Evolutionary conservation across 2,329 filamentous ascomycete species (phyloP).

Genomic region (Rachicladosporium sp.): DNA sequence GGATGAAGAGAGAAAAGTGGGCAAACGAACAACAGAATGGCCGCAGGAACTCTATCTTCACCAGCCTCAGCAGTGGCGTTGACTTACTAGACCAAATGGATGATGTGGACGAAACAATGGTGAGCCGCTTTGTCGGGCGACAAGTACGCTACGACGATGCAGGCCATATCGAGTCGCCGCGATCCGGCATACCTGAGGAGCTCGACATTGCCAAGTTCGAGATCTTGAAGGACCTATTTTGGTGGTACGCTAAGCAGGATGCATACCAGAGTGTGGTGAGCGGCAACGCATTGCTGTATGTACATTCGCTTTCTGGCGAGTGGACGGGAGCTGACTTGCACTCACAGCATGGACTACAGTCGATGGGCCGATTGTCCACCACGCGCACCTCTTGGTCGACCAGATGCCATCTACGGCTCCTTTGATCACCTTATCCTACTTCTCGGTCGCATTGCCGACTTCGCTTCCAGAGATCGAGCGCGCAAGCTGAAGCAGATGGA

Average conservation of each 20-base stretch:
- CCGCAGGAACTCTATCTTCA: conserved; percentile 5
- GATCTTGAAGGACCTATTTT: conserved; percentile 73
- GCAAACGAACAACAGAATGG: conserved; percentile 19
- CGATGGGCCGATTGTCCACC: conserved; percentile 82
- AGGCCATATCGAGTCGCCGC: conserved; percentile 36
- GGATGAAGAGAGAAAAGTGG: conserved; percentile 43
- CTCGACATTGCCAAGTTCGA: conserved; percentile 67
- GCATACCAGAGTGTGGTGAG: conserved; percentile 82
- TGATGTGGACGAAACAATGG: conserved; percentile 43
- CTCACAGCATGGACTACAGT: conserved; percentile 61
- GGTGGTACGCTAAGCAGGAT: conserved; percentile 95
- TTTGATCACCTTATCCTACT: conserved; percentile 80
- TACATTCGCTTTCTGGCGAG: conserved; percentile 11
- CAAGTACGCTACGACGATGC: conserved; percentile 46
- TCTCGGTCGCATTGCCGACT: conserved; percentile 66
- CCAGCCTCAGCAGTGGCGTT: conserved; percentile 9
- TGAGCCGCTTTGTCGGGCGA: conserved; percentile 47
- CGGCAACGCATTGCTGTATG: conserved; percentile 74
- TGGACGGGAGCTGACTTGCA: conserved; percentile 1
- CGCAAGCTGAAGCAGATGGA: conserved; percentile 62
- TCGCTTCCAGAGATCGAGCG: conserved; percentile 61
- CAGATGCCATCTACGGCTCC: conserved; percentile 73
- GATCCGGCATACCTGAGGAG: conserved; percentile 18
- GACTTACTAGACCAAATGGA: conserved; percentile 23
- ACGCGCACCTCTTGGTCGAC: conserved; percentile 62